These are phyloP conservation scores for Hyaloperonospora arabidopsidis DNA, from an alignment of 352 stramenopile genomes.

Conservation along the genomic window DNA sequence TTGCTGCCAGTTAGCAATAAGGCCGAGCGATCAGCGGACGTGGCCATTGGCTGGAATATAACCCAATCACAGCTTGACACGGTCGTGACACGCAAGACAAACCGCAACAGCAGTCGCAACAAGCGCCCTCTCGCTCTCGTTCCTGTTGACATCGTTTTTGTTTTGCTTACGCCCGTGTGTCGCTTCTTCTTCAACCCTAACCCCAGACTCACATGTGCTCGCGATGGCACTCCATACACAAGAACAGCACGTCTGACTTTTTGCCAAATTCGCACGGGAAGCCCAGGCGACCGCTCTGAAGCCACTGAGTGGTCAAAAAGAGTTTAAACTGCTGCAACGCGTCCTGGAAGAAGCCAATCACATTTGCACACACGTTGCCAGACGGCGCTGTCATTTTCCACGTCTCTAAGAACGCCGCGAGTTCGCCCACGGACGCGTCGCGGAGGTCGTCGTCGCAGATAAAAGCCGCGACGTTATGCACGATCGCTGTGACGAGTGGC, in stretches of 20 bases:
- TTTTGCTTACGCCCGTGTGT: too few relatives aligned
- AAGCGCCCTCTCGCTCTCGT: too few relatives aligned
- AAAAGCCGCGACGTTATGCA: conserved; percentile 58
- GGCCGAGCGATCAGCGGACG: too few relatives aligned
- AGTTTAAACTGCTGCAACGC: conserved; percentile 59
- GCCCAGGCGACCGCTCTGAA: conserved; percentile 44
- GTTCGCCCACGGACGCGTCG: conserved; percentile 52
- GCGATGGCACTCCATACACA: conserved; percentile 80
- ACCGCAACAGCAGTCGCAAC: too few relatives aligned
- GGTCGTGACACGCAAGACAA: too few relatives aligned
- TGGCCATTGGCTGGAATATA: too few relatives aligned
- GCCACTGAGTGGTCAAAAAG: conserved; percentile 54
- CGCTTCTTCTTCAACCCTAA: background rate
- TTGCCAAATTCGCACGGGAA: conserved; percentile 78
- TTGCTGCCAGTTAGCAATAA: too few relatives aligned
- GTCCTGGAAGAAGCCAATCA: conserved; percentile 56
- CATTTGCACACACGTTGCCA: conserved; percentile 55
- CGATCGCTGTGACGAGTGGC: conserved; percentile 51
- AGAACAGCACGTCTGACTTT: conserved; percentile 63
- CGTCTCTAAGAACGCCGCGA: conserved; percentile 46
- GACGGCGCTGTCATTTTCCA: conserved; percentile 16
- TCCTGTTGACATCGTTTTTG: too few relatives aligned
- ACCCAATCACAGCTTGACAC: too few relatives aligned
- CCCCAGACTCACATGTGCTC: conserved; percentile 48
- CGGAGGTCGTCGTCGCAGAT: conserved; percentile 69